phyloP scores from a whole-genome alignment of 202 grass and related monocot species.

The Alloteropsis angusta region DNA sequence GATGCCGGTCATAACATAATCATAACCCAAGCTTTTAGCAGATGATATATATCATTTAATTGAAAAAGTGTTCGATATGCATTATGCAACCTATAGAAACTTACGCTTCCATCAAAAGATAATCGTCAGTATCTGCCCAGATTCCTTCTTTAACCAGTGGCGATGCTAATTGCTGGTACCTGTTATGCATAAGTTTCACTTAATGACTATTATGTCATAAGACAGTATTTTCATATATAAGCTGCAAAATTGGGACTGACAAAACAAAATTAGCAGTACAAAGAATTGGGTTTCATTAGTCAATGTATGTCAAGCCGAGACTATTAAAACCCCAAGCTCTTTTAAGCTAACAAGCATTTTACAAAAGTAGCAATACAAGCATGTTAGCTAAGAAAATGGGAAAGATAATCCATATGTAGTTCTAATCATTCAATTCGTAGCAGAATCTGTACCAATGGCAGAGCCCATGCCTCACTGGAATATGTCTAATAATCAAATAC shows the following conservation, averaged over 20 bases:
- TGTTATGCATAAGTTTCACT: slow-evolving; percentile 21
- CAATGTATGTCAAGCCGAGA: not conserved
- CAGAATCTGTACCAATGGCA: not conserved
- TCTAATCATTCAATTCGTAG: not conserved
- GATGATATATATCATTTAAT: slow-evolving; percentile 12
- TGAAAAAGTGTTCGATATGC: not conserved
- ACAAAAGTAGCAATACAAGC: not conserved
- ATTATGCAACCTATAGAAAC: not conserved
- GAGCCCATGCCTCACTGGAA: not conserved
- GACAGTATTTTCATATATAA: slow-evolving; percentile 8
- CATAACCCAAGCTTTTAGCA: not conserved
- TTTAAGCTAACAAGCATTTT: not conserved
- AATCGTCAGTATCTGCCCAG: slow-evolving; percentile 71
- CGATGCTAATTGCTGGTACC: slow-evolving; percentile 62
- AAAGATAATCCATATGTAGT: not conserved
- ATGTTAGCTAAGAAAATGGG: not conserved
- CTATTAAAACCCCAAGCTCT: not conserved
- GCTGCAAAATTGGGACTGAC: not conserved
- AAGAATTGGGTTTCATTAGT: not conserved
- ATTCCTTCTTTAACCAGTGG: slow-evolving; percentile 47
- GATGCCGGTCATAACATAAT: too few species aligned
- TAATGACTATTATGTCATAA: not conserved
- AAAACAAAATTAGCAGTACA: not conserved
- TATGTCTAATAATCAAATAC: not conserved
- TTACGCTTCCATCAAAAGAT: slow-evolving; percentile 62